Conservation (phyloP, 768 basidiomycete genomes). For the Lentinula lateritia region DNA sequence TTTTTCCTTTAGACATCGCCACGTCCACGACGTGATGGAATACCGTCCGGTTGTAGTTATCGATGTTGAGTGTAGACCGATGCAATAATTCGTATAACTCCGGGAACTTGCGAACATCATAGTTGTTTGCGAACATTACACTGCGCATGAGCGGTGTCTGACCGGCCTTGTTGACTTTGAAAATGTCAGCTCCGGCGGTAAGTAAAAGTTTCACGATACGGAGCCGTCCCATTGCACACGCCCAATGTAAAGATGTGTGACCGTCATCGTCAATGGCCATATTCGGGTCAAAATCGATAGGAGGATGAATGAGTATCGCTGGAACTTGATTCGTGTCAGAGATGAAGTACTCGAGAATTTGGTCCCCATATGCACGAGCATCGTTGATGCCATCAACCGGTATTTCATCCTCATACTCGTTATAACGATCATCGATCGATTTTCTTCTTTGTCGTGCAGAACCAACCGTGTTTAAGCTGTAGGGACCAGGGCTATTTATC, state of each 20-base stretch:
- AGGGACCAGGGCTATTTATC: conserved; percentile 53
- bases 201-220: conserved; percentile 92
- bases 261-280: conserved; percentile 98
- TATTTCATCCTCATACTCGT: conserved; percentile 39
- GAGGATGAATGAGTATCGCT: conserved; percentile 78
- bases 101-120: conserved; percentile 97
- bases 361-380: conserved; percentile 81
- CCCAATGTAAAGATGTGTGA: conserved; percentile 97
- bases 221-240: conserved; percentile 97
- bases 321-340: conserved; percentile 94
- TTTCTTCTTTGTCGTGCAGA: conserved; percentile 42
- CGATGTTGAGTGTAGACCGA: conserved; percentile 98
- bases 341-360: conserved; percentile 97
- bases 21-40: conserved; percentile 98
- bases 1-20: conserved; percentile 96
- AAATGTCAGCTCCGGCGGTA: conserved; percentile 93
- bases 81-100: conserved; percentile 96
- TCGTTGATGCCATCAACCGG: conserved; percentile 41
- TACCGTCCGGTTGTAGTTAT: conserved; percentile 94
- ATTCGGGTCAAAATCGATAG: conserved; percentile 89
- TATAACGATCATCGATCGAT: conserved; percentile 39
- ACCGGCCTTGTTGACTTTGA: conserved; percentile 92
- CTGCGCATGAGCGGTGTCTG: conserved; percentile 98
- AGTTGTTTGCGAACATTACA: conserved; percentile 99
- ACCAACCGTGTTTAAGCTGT: conserved; percentile 34